phyloP scores from a whole-genome alignment of 768 basidiomycete species.

The Rhizopogon roseolus region DNA sequence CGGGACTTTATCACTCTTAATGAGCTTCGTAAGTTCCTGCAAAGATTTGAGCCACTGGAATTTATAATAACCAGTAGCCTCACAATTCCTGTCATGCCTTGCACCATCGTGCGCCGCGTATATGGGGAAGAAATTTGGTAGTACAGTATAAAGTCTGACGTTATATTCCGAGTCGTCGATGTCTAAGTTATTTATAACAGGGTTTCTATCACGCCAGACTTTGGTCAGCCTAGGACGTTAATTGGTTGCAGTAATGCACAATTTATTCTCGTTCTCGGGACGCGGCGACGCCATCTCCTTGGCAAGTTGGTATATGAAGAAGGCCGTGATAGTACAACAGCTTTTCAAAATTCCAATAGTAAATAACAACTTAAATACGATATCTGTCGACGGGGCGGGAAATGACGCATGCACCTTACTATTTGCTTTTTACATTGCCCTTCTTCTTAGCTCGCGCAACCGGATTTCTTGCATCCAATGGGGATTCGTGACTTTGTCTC shows the following conservation, averaged over 20 bases:
- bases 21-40: conserved; percentile 66
- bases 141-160: no score
- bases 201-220: no score
- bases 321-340: background rate
- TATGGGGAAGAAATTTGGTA: background rate
- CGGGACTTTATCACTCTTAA: conserved; percentile 59
- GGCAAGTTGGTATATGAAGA: background rate
- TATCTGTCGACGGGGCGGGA: background rate
- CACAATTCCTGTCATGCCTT: background rate
- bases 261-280: no score
- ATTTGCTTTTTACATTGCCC: background rate
- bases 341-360: background rate
- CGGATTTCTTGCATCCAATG: background rate
- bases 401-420: background rate
- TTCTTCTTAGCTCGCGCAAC: background rate
- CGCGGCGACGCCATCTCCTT: no score
- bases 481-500: conserved; percentile 24
- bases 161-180: no score
- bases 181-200: no score
- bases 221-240: no score
- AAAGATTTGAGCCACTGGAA: background rate
- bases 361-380: background rate
- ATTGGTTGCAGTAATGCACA: no score
- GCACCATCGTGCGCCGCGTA: background rate
- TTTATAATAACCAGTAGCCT: background rate